A percentile compares a stretch with the other conserved stretches of the same genome.
These are phyloP conservation scores for Omphalotus olearius DNA, from an alignment of 1,284 basidiomycete genomes.

Conservation along the genomic window DNA sequence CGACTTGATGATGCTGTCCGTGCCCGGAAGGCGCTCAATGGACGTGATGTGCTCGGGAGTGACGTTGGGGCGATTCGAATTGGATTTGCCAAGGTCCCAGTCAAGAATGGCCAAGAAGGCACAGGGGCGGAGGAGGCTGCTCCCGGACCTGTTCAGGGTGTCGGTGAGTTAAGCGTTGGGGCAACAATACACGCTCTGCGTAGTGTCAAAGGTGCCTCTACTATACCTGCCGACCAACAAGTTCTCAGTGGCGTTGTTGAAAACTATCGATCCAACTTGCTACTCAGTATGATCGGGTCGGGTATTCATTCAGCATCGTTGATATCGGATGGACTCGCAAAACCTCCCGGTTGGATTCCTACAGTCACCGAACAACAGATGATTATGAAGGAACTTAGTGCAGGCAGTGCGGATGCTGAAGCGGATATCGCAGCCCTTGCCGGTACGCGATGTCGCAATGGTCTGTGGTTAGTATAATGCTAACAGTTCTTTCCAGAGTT, in stretches of 20 bases:
- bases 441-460: slow-evolving; percentile 45
- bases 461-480: slow-evolving; percentile 9
- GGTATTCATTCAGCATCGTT: slow-evolving; percentile 69
- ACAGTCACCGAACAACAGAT: slow-evolving; percentile 89
- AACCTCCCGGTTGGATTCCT: slow-evolving; percentile 59
- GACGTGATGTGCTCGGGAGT: slow-evolving; percentile 90
- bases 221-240: slow-evolving; percentile 88
- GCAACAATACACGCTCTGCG: slow-evolving; percentile 83
- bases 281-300: slow-evolving; percentile 85
- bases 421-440: slow-evolving; percentile 78
- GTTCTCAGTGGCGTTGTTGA: slow-evolving; percentile 86
- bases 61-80: slow-evolving; percentile 96
- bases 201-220: slow-evolving; percentile 81
- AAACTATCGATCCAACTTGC: slow-evolving; percentile 89
- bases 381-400: slow-evolving; percentile 90
- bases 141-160: slow-evolving; percentile 67
- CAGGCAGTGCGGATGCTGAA: slow-evolving; percentile 74
- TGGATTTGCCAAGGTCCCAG: slow-evolving; percentile 93
- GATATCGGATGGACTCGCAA: slow-evolving; percentile 47
- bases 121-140: slow-evolving; percentile 53
- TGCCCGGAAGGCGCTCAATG: slow-evolving; percentile 92
- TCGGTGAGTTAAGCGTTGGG: slow-evolving; percentile 78
- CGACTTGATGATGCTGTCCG: slow-evolving; percentile 93
- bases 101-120: slow-evolving; percentile 76
- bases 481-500: slow-evolving; percentile 50